Conservation (phyloP, 78 protist genomes). For the Dictyostelium firmibasis region DNA sequence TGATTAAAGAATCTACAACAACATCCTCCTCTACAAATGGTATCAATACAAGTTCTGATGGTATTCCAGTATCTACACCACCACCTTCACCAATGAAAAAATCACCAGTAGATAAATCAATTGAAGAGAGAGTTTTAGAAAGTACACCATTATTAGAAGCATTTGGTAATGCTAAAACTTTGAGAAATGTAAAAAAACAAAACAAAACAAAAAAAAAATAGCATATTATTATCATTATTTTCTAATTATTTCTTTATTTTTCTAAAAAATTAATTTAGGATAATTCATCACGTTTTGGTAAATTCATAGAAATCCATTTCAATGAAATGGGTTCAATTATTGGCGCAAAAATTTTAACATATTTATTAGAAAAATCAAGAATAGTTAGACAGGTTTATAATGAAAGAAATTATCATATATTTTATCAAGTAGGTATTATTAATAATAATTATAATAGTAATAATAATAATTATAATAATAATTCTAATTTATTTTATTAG, state of each 20-base stretch:
- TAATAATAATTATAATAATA: not conserved
- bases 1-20: constrained; percentile 37
- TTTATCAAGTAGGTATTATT: constrained; percentile 77
- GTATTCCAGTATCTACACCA: not conserved
- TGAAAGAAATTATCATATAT: constrained; percentile 94
- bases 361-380: constrained; percentile 91
- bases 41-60: not conserved
- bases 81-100: constrained; percentile 57
- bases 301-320: constrained; percentile 90
- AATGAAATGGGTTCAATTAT: constrained; percentile 72
- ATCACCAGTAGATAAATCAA: constrained; percentile 37
- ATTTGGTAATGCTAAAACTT: constrained; percentile 96
- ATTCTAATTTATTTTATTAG: not conserved
- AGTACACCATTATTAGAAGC: constrained; percentile 94
- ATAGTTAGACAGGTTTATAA: constrained; percentile 83
- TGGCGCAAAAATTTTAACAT: constrained; percentile 88
- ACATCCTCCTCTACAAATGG: not conserved
- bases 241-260: not conserved
- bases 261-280: constrained; percentile 34
- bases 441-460: not conserved
- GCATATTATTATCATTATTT: not conserved
- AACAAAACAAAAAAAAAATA: not conserved
- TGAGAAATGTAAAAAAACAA: constrained; percentile 84
- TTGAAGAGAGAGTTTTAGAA: constrained; percentile 75
- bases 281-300: constrained; percentile 90